A percentile compares a stretch with the other conserved stretches of the same genome.
Conservation (phyloP, 805 yeast species). For the Yarrowia deformans region DNA sequence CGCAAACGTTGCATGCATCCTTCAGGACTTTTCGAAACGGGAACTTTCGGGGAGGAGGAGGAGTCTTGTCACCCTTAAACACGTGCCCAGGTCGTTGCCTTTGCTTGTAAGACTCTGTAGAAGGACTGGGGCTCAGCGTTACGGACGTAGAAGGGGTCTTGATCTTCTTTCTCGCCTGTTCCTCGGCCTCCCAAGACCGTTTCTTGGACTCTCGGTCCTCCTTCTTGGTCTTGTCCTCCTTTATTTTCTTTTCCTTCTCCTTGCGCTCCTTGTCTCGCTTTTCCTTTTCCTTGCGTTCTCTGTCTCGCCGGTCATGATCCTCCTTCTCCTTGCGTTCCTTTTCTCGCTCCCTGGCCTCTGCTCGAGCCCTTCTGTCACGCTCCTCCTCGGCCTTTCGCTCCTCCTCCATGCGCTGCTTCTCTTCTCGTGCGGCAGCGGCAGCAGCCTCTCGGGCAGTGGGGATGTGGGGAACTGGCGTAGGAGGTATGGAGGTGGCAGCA, state of each 20-base stretch:
- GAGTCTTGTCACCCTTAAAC: slow-evolving; percentile 18
- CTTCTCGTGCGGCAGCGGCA: slow-evolving; percentile 39
- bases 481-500: slow-evolving; percentile 11
- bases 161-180: slow-evolving; percentile 4
- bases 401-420: slow-evolving; percentile 41
- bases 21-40: background rate
- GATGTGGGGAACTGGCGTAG: slow-evolving; percentile 18
- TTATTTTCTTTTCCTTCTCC: slow-evolving; percentile 25
- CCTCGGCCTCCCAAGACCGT: slow-evolving; percentile 9
- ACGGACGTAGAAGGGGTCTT: background rate
- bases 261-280: slow-evolving; percentile 27
- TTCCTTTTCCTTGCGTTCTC: slow-evolving; percentile 32
- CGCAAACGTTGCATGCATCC: slow-evolving; percentile 30
- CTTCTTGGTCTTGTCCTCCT: slow-evolving; percentile 32
- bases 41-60: background rate
- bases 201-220: slow-evolving; percentile 25
- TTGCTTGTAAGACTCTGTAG: background rate
- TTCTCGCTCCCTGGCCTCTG: slow-evolving; percentile 39
- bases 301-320: slow-evolving; percentile 21
- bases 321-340: slow-evolving; percentile 42
- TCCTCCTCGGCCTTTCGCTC: slow-evolving; percentile 40
- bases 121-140: background rate
- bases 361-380: slow-evolving; percentile 40
- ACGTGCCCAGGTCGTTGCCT: slow-evolving; percentile 7
- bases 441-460: slow-evolving; percentile 40